A percentile compares a stretch with the other conserved stretches of the same genome.
These are phyloP conservation scores for Dothidotthia symphoricarpi DNA, from an alignment of 2,329 filamentous ascomycete species.

Conservation along the genomic window DNA sequence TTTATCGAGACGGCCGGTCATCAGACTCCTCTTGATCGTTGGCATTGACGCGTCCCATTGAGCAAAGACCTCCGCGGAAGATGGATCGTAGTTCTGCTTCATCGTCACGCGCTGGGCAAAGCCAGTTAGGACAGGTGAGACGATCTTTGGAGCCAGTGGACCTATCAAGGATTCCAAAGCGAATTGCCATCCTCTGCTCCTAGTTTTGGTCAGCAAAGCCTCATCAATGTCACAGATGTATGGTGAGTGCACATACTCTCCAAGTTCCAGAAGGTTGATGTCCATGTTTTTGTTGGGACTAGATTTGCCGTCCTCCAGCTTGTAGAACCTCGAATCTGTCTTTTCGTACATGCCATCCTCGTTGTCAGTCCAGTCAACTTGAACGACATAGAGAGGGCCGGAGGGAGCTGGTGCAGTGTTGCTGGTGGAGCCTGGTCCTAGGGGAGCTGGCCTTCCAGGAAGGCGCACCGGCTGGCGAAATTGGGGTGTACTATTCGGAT, in stretches of 20 bases:
- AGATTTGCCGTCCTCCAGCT: constrained; percentile 13
- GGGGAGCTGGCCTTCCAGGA: constrained; percentile 8
- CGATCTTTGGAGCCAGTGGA: constrained; percentile 10
- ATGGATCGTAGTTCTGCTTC: constrained; percentile 11
- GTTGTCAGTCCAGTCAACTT: constrained; percentile 35
- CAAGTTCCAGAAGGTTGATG: constrained; percentile 35
- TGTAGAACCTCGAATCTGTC: constrained; percentile 21
- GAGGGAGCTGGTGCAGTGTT: not conserved
- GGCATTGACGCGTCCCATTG: constrained; percentile 15
- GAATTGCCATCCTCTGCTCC: constrained; percentile 33
- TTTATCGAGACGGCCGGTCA: constrained; percentile 22
- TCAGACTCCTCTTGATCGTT: constrained; percentile 13
- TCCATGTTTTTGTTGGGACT: constrained; percentile 27
- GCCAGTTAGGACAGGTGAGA: constrained; percentile 20
- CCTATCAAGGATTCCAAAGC: constrained; percentile 26
- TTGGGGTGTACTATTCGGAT: constrained; percentile 19
- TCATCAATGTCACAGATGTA: too few species aligned
- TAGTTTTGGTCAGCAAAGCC: constrained; percentile 10
- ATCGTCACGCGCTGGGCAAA: constrained; percentile 27
- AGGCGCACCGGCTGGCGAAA: constrained; percentile 7
- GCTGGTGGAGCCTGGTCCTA: constrained; percentile 1
- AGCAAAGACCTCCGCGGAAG: constrained; percentile 18
- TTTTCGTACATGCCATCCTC: constrained; percentile 34
- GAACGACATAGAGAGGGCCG: constrained; percentile 13
- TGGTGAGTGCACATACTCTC: constrained; percentile 19